Percentiles rank a stretch among this genome's conserved stretches.
Conservation (phyloP, 805 yeast genomes). For the Debaryomyces hansenii region DNA sequence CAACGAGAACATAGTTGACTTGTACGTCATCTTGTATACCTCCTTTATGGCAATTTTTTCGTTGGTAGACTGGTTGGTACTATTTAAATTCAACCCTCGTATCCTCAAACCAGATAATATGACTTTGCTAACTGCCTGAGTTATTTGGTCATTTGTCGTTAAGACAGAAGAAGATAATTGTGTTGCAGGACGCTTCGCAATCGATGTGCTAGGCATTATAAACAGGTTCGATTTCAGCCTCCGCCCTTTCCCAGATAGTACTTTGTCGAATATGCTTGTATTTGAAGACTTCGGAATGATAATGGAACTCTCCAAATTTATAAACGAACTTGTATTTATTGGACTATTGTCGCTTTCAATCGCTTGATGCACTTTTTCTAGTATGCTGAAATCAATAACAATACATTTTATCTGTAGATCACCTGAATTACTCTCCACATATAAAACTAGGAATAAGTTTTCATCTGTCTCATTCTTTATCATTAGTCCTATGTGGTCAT, state of each 20-base stretch:
- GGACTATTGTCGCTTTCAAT: neutral
- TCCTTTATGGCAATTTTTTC: slow-evolving; percentile 39
- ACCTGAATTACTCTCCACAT: slow-evolving; percentile 12
- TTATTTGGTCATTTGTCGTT: slow-evolving; percentile 29
- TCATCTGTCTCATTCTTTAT: slow-evolving; percentile 10
- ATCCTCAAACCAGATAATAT: slow-evolving; percentile 43
- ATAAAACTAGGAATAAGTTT: slow-evolving; percentile 21
- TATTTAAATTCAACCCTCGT: slow-evolving; percentile 32
- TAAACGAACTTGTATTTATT: neutral
- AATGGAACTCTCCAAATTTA: neutral
- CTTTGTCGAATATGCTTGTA: slow-evolving; percentile 34
- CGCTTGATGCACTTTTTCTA: slow-evolving; percentile 8
- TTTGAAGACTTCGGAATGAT: slow-evolving; percentile 9
- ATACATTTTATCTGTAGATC: slow-evolving; percentile 14
- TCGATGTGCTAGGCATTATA: slow-evolving; percentile 5
- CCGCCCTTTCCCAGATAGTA: slow-evolving; percentile 24
- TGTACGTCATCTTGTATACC: slow-evolving; percentile 41
- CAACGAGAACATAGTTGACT: slow-evolving; percentile 38
- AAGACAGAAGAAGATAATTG: slow-evolving; percentile 16
- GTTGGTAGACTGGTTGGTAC: slow-evolving; percentile 19
- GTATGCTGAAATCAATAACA: slow-evolving; percentile 17
- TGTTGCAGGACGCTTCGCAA: slow-evolving; percentile 7
- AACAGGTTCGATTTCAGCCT: slow-evolving; percentile 16
- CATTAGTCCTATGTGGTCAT: slow-evolving; percentile 18
- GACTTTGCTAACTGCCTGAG: slow-evolving; percentile 32